Conservation (phyloP, 1,284 basidiomycete species). For the Fistulinella cinereoalba region DNA sequence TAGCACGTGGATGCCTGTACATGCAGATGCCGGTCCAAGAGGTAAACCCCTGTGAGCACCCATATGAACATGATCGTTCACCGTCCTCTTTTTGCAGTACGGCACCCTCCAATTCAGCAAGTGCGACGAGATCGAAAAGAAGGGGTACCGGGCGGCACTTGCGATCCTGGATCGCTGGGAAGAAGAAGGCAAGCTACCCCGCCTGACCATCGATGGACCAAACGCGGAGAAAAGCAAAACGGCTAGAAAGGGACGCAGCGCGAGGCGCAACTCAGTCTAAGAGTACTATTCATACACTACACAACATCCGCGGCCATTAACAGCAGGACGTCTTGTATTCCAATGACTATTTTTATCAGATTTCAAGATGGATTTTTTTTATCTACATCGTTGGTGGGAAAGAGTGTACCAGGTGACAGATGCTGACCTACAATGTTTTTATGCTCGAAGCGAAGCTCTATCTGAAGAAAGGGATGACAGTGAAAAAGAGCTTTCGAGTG, state of each 20-base stretch:
- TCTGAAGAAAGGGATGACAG: conserved; percentile 16
- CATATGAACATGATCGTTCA: neutral
- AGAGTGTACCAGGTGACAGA: conserved; percentile 9
- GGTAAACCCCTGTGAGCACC: conserved; percentile 38
- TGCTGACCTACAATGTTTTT: conserved; percentile 20
- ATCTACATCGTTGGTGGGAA: conserved; percentile 17
- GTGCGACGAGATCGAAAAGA: conserved; percentile 81
- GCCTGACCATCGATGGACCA: conserved; percentile 58
- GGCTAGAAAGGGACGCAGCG: conserved; percentile 70
- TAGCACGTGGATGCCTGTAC: conserved; percentile 84
- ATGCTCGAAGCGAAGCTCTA: conserved; percentile 19
- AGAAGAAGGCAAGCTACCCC: conserved; percentile 78
- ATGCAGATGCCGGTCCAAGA: conserved; percentile 94
- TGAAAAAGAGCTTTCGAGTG: conserved; percentile 6
- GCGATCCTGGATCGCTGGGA: conserved; percentile 78
- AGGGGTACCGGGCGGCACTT: conserved; percentile 78
- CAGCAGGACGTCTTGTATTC: conserved; percentile 5
- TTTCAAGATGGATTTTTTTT: conserved; percentile 12
- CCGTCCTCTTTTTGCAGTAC: conserved; percentile 44
- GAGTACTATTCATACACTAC: no score
- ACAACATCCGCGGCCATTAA: neutral
- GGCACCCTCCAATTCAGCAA: conserved; percentile 78
- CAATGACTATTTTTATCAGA: no score
- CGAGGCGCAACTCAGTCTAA: conserved; percentile 70
- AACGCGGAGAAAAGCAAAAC: conserved; percentile 40